Evolutionary conservation across 2,329 filamentous ascomycete genomes (phyloP).

Genomic region (Fusarium illudens): DNA sequence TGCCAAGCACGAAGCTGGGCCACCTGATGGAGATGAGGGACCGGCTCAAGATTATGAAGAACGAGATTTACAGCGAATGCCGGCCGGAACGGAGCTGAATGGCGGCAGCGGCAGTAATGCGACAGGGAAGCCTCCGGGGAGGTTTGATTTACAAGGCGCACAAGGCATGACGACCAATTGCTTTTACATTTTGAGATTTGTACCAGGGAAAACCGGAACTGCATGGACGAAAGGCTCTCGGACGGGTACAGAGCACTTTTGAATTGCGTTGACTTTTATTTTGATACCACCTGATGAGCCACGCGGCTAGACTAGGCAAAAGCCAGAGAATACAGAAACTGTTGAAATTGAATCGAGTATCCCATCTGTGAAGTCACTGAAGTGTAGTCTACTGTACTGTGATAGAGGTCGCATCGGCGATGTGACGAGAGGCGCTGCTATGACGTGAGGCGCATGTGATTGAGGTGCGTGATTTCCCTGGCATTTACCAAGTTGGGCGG

Average conservation of each 20-base stretch:
- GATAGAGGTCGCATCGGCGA: neutral
- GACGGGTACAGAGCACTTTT: slow-evolving; percentile 36
- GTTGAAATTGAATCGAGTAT: slow-evolving; percentile 25
- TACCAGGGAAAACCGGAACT: slow-evolving; percentile 37
- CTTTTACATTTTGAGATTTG: slow-evolving; percentile 39
- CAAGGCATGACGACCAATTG: slow-evolving; percentile 39
- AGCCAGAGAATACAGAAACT: slow-evolving; percentile 38
- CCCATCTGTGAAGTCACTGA: slow-evolving; percentile 7
- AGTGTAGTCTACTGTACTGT: neutral
- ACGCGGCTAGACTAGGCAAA: slow-evolving; percentile 33
- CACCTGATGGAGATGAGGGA: slow-evolving; percentile 64
- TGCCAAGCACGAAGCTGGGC: slow-evolving; percentile 60
- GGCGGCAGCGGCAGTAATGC: slow-evolving; percentile 25
- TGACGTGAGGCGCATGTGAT: slow-evolving; percentile 37
- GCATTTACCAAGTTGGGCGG: slow-evolving; percentile 17
- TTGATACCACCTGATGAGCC: slow-evolving; percentile 41
- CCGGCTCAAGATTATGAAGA: slow-evolving; percentile 65
- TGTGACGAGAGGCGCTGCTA: slow-evolving; percentile 1
- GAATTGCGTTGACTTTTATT: slow-evolving; percentile 34
- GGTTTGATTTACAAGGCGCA: slow-evolving; percentile 30
- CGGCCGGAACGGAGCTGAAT: slow-evolving; percentile 42
- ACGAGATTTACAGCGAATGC: slow-evolving; percentile 62
- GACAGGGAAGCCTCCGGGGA: slow-evolving; percentile 9
- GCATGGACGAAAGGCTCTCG: slow-evolving; percentile 37
- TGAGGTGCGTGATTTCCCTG: slow-evolving; percentile 29